Conservation (phyloP, 169 alveolate species). For the Theileria equi region DNA sequence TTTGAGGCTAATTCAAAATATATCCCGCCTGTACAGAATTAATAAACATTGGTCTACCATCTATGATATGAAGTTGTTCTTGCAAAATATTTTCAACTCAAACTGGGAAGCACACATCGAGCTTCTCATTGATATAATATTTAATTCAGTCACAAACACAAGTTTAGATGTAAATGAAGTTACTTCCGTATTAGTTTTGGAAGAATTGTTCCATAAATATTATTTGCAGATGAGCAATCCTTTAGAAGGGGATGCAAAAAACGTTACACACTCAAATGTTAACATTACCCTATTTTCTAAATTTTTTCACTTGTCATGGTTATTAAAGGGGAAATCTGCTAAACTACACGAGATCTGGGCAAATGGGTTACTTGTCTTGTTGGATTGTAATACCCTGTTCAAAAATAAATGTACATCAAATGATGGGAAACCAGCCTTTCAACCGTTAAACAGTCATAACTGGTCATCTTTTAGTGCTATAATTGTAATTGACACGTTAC, state of each 20-base stretch:
- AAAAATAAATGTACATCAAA: no score
- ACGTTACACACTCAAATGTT: neutral
- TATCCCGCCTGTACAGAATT: neutral
- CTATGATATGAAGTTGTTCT: neutral
- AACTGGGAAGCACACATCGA: conserved; percentile 6
- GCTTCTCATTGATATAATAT: conserved; percentile 4
- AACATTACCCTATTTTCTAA: neutral
- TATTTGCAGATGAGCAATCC: neutral
- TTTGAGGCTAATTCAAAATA: neutral
- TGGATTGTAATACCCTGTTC: no score
- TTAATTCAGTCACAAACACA: neutral
- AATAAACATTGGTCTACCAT: neutral
- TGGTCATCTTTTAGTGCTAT: neutral
- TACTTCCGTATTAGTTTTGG: neutral
- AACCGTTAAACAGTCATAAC: no score
- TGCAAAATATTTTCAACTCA: neutral
- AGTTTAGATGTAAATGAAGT: neutral
- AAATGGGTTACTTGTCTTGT: neutral
- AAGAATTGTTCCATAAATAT: neutral
- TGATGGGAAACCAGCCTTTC: no score
- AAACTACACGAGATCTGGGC: neutral
- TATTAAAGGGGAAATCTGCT: neutral
- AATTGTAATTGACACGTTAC: neutral
- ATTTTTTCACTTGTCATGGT: neutral
- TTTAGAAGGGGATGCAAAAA: neutral